Evolutionary conservation across 306 rosid genomes (phyloP).

Genomic region (Sesbania bispinosa): DNA sequence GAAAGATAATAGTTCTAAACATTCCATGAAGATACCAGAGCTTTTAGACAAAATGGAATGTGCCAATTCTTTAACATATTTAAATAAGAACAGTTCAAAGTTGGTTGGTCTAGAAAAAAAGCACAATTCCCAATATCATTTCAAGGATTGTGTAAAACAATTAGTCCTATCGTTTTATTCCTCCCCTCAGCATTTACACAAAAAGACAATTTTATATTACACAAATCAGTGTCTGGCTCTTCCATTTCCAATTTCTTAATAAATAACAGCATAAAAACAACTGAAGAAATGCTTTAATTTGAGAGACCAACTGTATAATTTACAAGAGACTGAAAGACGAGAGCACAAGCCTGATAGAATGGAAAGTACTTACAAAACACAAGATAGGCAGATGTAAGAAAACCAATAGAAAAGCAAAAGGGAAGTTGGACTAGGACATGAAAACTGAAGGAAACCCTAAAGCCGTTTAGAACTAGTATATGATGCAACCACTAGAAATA

Average conservation of each 20-base stretch:
- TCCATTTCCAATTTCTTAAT: conserved; percentile 10
- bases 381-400: background rate
- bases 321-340: background rate
- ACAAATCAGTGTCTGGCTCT: background rate
- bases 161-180: background rate
- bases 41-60: background rate
- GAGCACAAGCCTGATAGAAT: background rate
- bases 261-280: background rate
- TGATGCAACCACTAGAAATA: background rate
- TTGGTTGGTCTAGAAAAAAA: background rate
- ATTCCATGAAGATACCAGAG: background rate
- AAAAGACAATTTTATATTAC: background rate
- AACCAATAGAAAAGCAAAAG: background rate
- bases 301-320: background rate
- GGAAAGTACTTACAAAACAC: no score
- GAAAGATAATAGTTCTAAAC: background rate
- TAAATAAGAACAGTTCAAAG: background rate
- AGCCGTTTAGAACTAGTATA: background rate
- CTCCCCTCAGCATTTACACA: background rate
- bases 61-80: conserved; percentile 1
- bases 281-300: background rate
- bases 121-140: background rate
- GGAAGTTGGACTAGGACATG: no score
- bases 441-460: background rate
- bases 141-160: background rate